Percentiles rank a stretch among this genome's conserved stretches.
phyloP scores from a whole-genome alignment of 1,139 yeast species.

The Yamadazyma pseudoaaseri region DNA sequence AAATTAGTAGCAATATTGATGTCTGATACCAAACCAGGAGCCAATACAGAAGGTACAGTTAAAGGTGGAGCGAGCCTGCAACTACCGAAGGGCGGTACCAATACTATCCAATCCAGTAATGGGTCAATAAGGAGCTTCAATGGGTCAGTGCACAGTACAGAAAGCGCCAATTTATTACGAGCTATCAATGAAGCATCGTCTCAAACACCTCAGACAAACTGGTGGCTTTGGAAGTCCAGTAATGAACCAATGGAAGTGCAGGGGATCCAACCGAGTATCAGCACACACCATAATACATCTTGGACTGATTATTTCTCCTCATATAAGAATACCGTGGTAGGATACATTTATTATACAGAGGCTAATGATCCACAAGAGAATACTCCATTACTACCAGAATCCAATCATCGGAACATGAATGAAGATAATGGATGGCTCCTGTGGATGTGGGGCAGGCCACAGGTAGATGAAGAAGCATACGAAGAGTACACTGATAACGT shows the following conservation, averaged over 20 bases:
- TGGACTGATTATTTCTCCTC: slow-evolving; percentile 11
- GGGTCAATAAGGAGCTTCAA: not conserved
- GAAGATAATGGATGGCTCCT: slow-evolving; percentile 20
- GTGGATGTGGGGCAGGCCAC: slow-evolving; percentile 20
- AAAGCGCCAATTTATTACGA: not conserved
- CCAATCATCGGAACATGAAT: not conserved
- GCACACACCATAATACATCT: slow-evolving; percentile 1
- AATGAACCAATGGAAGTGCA: slow-evolving; percentile 3
- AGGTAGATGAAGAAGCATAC: slow-evolving; percentile 17
- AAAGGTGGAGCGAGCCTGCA: too few species aligned
- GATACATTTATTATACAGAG: slow-evolving; percentile 9
- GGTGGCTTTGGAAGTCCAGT: not conserved
- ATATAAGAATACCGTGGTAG: slow-evolving; percentile 8
- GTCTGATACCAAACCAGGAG: not conserved
- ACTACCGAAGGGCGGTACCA: too few species aligned
- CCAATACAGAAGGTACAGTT: not conserved
- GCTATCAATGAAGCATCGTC: not conserved
- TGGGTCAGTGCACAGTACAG: not conserved
- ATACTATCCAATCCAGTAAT: too few species aligned
- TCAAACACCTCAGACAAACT: not conserved
- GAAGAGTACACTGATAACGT: slow-evolving; percentile 20
- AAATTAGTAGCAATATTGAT: too few species aligned
- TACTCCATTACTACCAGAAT: not conserved
- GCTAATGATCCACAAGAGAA: slow-evolving; percentile 1
- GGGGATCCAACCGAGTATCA: slow-evolving; percentile 7